Conservation (phyloP, 495 filamentous ascomycete species). For the Penicillium canariense region DNA sequence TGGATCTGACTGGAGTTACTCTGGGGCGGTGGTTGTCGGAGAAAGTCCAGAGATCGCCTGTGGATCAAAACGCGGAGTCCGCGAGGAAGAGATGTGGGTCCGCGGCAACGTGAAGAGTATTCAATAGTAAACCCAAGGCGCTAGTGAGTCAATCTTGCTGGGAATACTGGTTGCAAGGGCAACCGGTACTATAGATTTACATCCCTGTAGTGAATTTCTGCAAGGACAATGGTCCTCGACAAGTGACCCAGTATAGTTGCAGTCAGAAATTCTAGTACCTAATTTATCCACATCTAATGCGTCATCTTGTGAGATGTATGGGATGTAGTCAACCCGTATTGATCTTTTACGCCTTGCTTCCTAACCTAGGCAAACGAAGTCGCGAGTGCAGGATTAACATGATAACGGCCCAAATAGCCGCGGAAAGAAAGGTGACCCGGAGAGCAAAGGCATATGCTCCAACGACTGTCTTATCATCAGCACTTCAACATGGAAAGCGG, state of each 20-base stretch:
- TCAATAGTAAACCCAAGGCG: neutral
- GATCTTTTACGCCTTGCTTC: slow-evolving; percentile 30
- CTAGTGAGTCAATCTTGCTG: too few species aligned
- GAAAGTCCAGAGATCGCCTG: neutral
- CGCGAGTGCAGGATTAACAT: slow-evolving; percentile 50
- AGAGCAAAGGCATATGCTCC: slow-evolving; percentile 58
- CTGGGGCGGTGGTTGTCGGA: neutral
- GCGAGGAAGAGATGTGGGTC: slow-evolving; percentile 5
- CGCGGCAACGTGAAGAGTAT: neutral
- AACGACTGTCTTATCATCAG: slow-evolving; percentile 39
- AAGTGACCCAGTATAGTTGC: too few species aligned
- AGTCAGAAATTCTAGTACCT: too few species aligned
- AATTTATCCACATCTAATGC: too few species aligned
- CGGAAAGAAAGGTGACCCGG: slow-evolving; percentile 52
- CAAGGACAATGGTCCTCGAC: too few species aligned
- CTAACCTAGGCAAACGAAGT: slow-evolving; percentile 54
- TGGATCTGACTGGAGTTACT: neutral
- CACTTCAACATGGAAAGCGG: neutral
- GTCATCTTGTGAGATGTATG: too few species aligned
- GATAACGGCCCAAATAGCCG: slow-evolving; percentile 47
- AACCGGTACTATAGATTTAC: too few species aligned
- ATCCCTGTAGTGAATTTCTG: neutral
- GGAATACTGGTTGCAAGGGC: too few species aligned
- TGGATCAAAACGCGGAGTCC: slow-evolving; percentile 4
- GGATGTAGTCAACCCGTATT: neutral